Percentiles rank a stretch among this genome's conserved stretches.
phyloP scores from a whole-genome alignment of 305 asterid genomes.

The Solanum hybrid region DNA sequence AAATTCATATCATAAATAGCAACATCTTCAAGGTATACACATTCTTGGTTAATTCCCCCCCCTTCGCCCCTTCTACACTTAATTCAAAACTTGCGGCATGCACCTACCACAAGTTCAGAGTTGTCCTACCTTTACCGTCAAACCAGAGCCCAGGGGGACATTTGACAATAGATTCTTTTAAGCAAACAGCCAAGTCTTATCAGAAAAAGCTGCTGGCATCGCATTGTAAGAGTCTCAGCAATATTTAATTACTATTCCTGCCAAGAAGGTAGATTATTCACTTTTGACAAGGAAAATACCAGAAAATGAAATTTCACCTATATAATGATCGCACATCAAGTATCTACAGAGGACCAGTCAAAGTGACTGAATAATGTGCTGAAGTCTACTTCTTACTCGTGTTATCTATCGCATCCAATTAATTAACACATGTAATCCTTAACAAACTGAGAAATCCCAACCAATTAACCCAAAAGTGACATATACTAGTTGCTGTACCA shows the following conservation, averaged over 20 bases:
- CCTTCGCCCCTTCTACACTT: neutral
- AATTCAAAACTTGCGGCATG: neutral
- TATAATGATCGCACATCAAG: neutral
- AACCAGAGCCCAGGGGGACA: neutral
- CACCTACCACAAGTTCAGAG: neutral
- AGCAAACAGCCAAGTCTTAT: neutral
- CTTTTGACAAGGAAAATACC: neutral
- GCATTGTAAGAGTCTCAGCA: neutral
- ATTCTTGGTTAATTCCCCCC: neutral
- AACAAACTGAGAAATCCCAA: neutral
- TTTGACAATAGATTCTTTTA: neutral
- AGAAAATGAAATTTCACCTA: neutral
- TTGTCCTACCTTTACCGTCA: neutral
- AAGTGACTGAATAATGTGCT: neutral
- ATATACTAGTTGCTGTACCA: neutral
- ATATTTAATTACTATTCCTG: neutral
- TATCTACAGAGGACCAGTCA: neutral
- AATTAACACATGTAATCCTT: neutral
- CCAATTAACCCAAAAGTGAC: neutral
- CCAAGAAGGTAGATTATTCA: neutral
- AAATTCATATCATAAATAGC: neutral
- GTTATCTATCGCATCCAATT: neutral
- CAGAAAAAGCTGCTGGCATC: neutral
- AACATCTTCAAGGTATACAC: neutral
- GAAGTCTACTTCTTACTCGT: neutral